Percentiles rank a stretch among this genome's conserved stretches.
These are phyloP conservation scores for Euphorbia neoarborescens DNA, from an alignment of 441 rosid genomes.

Conservation along the genomic window DNA sequence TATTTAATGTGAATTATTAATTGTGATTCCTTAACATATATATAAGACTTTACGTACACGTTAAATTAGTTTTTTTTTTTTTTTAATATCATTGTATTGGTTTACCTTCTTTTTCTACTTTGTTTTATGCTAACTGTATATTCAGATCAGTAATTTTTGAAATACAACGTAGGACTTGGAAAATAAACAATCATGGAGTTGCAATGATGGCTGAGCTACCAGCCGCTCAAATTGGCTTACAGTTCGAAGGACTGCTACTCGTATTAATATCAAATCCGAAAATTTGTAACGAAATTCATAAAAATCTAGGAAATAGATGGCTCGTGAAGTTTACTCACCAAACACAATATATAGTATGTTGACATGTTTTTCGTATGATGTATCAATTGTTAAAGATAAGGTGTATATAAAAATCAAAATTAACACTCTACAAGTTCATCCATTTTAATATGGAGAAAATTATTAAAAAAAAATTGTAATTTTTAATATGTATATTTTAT, in stretches of 20 bases:
- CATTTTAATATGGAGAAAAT: no score
- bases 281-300: not conserved
- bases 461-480: no score
- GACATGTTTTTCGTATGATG: no score
- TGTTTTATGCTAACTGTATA: no score
- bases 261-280: not conserved
- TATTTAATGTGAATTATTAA: not conserved
- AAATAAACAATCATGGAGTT: not conserved
- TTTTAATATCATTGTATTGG: not conserved
- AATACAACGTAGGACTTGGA: no score
- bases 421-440: no score
- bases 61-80: not conserved
- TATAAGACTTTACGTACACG: not conserved
- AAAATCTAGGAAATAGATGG: not conserved
- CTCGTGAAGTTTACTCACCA: not conserved
- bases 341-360: no score
- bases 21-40: not conserved
- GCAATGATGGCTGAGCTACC: constrained; percentile 1
- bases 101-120: no score
- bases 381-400: no score
- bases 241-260: not conserved
- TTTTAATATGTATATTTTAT: no score
- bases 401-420: no score
- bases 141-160: no score
- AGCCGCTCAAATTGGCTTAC: not conserved